Base-by-base conservation (phyloP, 78 protist species). In the Polysphondylium violaceum region DNA sequence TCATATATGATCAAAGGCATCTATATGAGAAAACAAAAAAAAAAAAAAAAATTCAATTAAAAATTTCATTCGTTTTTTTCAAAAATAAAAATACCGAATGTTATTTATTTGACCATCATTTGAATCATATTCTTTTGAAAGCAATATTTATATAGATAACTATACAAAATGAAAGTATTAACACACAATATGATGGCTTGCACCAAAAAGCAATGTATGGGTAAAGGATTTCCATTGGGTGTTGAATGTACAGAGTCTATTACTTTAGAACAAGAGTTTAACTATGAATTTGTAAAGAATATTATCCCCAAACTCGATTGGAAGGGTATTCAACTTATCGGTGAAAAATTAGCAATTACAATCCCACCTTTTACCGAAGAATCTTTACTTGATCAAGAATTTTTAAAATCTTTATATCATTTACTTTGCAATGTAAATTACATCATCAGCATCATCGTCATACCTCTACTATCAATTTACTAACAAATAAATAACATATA, bases 181-280 rank as follows among this genome's bases (percentile, higher is more conserved):
- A 83, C 91, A 55, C 61, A 83, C 23, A 83, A 83, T 69, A 83
- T 83, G 91, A 83, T 83, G 91, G 74, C 91, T 14, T 83, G 91
- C 19, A 69, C 91, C 9, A 83, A 83, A 64, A 83, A 43, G 29
- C 91, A 83, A 69, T 83, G 91, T 59, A 67, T 83, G 36, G 91
- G 91, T 59, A 67, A 63, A 69, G 91, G 91, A 1, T 69, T 69
- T 17, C 91, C 91, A 59, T 65, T 83, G 29, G 9, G 16, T 33
- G 47, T 83, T 11, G 91, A 83, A 27, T 61, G 67, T 31, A 83
- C 65, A 25, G 79, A 83, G 33, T 27, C 36, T 12, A 2, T 29
- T 8, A 23, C 16, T 44, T 69, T 83, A 44, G 38, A 55, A 31
- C 91, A 83, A 83, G 81, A 67, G 27, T 83, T 83, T 50, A 63